Evolutionary conservation across 495 filamentous ascomycete species (phyloP).

Genomic region (Podospora anserina): DNA sequence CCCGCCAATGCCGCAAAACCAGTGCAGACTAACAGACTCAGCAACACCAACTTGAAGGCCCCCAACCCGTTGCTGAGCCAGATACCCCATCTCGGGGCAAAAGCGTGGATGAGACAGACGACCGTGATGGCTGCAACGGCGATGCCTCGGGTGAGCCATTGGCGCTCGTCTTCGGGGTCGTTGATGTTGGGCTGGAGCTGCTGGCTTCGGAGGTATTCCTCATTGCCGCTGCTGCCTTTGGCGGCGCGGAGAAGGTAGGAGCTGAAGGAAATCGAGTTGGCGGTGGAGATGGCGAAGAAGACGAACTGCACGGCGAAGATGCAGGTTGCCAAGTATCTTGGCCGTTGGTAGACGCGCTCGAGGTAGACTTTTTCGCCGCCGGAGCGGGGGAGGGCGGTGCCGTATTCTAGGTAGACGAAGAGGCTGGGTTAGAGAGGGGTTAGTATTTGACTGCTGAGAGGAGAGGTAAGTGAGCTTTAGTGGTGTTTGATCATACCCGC

Average conservation of each 20-base stretch:
- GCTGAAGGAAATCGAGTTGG: slow-evolving; percentile 32
- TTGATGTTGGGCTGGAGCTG: background rate
- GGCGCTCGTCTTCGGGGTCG: slow-evolving; percentile 15
- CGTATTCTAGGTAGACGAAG: slow-evolving; percentile 39
- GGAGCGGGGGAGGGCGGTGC: slow-evolving; percentile 34
- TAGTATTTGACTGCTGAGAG: background rate
- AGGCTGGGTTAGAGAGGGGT: slow-evolving; percentile 16
- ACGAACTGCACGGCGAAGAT: slow-evolving; percentile 43
- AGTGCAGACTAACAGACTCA: slow-evolving; percentile 58
- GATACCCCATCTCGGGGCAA: slow-evolving; percentile 60
- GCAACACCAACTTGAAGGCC: slow-evolving; percentile 59
- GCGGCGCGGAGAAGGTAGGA: slow-evolving; percentile 33
- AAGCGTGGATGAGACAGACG: slow-evolving; percentile 57
- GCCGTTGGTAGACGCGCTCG: slow-evolving; percentile 34
- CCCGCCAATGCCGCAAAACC: slow-evolving; percentile 48
- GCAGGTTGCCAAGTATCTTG: slow-evolving; percentile 35
- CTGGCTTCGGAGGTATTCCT: background rate
- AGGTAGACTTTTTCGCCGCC: slow-evolving; percentile 39
- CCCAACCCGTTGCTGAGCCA: slow-evolving; percentile 60
- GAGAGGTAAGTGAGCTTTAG: background rate
- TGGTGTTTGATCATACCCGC: slow-evolving; percentile 20
- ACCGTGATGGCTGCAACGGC: slow-evolving; percentile 46
- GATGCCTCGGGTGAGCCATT: slow-evolving; percentile 34
- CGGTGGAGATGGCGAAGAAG: slow-evolving; percentile 38
- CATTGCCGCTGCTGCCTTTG: slow-evolving; percentile 3